Conservation (phyloP, 2,329 filamentous ascomycete genomes). For the Didymella segeticola region DNA sequence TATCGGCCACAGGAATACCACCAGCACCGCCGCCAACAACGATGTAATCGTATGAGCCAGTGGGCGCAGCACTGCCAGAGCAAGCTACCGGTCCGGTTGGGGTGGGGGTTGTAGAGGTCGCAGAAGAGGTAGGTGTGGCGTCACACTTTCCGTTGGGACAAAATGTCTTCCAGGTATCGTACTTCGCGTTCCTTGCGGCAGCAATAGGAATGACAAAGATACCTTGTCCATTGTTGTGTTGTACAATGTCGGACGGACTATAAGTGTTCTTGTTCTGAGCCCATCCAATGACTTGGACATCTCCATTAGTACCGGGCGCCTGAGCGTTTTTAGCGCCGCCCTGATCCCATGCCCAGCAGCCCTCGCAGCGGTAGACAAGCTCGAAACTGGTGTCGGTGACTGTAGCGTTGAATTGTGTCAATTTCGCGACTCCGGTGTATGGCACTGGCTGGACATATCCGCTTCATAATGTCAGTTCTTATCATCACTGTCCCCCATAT, state of each 20-base stretch:
- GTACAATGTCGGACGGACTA: conserved; percentile 50
- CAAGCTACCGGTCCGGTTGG: conserved; percentile 45
- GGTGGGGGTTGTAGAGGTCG: conserved; percentile 35
- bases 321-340: conserved; percentile 50
- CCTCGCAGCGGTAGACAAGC: conserved; percentile 69
- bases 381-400: conserved; percentile 66
- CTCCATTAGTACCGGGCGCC: conserved; percentile 36
- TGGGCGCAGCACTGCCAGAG: conserved; percentile 46
- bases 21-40: conserved; percentile 69
- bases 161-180: conserved; percentile 51
- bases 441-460: conserved; percentile 66
- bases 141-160: conserved; percentile 28
- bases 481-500: neutral
- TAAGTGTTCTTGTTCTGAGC: conserved; percentile 57
- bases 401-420: conserved; percentile 66
- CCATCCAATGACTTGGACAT: conserved; percentile 61
- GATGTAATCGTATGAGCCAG: conserved; percentile 66
- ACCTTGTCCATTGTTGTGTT: conserved; percentile 63
- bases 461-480: conserved; percentile 33
- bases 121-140: conserved; percentile 32
- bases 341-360: conserved; percentile 55
- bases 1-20: conserved; percentile 66
- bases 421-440: conserved; percentile 67
- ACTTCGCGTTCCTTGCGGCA: conserved; percentile 54
- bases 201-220: conserved; percentile 59